Evolutionary conservation across 2,329 filamentous ascomycete species (phyloP).

Genomic region (Chaetomiaceae sp.): DNA sequence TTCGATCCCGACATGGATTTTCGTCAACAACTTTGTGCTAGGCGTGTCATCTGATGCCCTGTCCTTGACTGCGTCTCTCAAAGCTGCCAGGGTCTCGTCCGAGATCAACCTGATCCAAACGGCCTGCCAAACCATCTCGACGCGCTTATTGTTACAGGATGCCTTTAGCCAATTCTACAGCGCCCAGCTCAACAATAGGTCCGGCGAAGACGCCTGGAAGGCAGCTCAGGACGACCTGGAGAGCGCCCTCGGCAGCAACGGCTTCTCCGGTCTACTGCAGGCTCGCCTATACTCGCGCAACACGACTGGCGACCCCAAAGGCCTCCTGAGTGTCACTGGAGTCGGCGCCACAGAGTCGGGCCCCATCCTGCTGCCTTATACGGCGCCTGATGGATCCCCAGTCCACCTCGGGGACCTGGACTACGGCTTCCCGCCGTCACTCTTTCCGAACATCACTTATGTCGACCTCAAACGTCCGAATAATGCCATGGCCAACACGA

Average conservation of each 20-base stretch:
- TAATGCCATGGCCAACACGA: constrained; percentile 37
- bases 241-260: constrained; percentile 62
- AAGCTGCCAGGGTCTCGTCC: constrained; percentile 74
- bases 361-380: constrained; percentile 59
- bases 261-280: constrained; percentile 60
- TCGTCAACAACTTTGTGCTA: constrained; percentile 51
- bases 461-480: constrained; percentile 41
- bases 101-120: constrained; percentile 76
- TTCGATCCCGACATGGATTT: constrained; percentile 68
- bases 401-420: constrained; percentile 58
- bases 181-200: constrained; percentile 47
- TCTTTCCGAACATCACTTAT: constrained; percentile 80
- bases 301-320: constrained; percentile 49
- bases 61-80: constrained; percentile 76
- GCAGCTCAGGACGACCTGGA: constrained; percentile 60
- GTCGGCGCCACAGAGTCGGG: constrained; percentile 39
- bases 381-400: constrained; percentile 50
- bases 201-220: constrained; percentile 52
- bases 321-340: constrained; percentile 63
- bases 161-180: constrained; percentile 49
- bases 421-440: constrained; percentile 63
- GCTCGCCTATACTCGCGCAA: constrained; percentile 69
- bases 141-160: constrained; percentile 56
- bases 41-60: constrained; percentile 58
- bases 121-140: constrained; percentile 66